Conservation (phyloP, 495 filamentous ascomycete genomes). For the Immersiella caudata region DNA sequence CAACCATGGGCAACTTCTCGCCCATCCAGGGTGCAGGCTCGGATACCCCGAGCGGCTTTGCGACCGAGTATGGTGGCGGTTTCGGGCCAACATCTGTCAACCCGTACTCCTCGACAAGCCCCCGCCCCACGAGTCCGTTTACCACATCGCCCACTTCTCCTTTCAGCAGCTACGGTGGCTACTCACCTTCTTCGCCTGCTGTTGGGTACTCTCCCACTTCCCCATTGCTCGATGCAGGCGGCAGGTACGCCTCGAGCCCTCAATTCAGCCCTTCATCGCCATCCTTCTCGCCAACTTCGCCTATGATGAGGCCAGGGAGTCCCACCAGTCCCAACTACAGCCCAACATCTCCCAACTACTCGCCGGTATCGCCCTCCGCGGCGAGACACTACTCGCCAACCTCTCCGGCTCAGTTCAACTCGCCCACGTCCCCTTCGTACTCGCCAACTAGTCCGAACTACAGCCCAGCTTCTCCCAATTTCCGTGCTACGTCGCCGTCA, state of each 20-base stretch:
- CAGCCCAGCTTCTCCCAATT: constrained; percentile 67
- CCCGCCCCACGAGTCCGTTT: constrained; percentile 79
- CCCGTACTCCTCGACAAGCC: constrained; percentile 69
- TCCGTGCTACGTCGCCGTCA: constrained; percentile 59
- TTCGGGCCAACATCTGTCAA: constrained; percentile 63
- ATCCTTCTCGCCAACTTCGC: constrained; percentile 83
- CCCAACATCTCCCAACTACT: constrained; percentile 83
- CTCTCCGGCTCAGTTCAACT: constrained; percentile 56
- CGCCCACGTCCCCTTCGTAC: constrained; percentile 71
- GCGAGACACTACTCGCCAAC: constrained; percentile 66
- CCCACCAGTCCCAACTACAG: constrained; percentile 72
- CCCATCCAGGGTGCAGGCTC: constrained; percentile 78
- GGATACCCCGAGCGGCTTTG: constrained; percentile 75
- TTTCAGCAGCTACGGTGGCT: constrained; percentile 66
- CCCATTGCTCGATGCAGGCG: constrained; percentile 60
- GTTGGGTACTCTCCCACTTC: constrained; percentile 77
- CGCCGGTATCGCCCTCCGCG: constrained; percentile 67
- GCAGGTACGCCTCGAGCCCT: constrained; percentile 69
- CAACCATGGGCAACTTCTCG: constrained; percentile 87
- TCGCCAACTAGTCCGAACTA: constrained; percentile 61
- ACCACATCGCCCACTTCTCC: constrained; percentile 73
- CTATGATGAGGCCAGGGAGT: constrained; percentile 61
- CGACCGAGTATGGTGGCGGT: constrained; percentile 53
- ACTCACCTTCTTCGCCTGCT: constrained; percentile 67
- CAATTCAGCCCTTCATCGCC: constrained; percentile 75